Conservation (phyloP, 306 rosid genomes). For the Corylus americana region DNA sequence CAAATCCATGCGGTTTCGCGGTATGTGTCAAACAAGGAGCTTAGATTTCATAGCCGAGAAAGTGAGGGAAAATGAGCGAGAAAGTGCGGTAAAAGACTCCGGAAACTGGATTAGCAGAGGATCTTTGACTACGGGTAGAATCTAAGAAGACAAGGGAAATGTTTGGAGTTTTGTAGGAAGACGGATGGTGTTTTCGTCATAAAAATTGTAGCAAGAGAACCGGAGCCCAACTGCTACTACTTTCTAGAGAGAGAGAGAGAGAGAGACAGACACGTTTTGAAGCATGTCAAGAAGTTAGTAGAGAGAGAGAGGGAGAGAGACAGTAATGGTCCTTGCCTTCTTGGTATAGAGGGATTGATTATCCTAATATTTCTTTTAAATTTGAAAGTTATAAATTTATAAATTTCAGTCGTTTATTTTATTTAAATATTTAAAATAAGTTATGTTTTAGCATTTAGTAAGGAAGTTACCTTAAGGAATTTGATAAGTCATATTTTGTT, state of each 20-base stretch:
- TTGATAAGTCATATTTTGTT: too few species aligned
- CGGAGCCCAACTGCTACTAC: background rate
- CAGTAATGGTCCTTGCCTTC: background rate
- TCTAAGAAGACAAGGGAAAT: constrained; percentile 11
- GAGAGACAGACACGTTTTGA: background rate
- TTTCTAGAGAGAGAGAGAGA: background rate
- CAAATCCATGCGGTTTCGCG: constrained; percentile 63
- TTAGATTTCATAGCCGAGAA: constrained; percentile 25
- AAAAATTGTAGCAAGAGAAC: background rate
- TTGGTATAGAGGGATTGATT: too few species aligned
- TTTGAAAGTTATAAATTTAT: too few species aligned
- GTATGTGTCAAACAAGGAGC: constrained; percentile 1
- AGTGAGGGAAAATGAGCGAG: constrained; percentile 28
- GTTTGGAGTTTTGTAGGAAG: constrained; percentile 16
- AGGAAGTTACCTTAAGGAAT: too few species aligned
- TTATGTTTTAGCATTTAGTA: too few species aligned
- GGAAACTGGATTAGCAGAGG: constrained; percentile 1
- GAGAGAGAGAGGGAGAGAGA: background rate
- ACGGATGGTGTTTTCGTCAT: constrained; percentile 42
- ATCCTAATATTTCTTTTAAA: too few species aligned
- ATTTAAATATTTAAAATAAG: too few species aligned
- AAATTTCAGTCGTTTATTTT: too few species aligned
- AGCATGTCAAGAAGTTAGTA: background rate
- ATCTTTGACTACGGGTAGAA: constrained; percentile 45
- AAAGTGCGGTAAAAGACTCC: constrained; percentile 9